These are phyloP conservation scores for Solanum tarijense DNA, from an alignment of 257 asterid species.

Conservation along the genomic window DNA sequence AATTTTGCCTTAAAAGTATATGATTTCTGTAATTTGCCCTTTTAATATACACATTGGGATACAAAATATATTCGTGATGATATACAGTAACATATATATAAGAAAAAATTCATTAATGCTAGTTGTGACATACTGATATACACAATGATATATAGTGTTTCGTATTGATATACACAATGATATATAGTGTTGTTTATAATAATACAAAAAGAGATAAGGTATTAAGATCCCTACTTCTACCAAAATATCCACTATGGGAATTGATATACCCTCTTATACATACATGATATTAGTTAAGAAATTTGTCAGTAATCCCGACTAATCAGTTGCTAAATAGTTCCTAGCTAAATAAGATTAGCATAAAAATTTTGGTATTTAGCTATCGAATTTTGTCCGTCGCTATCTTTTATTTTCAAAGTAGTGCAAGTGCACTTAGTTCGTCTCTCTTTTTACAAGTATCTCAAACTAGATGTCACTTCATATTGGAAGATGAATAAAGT, in stretches of 20 bases:
- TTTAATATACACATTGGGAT: neutral
- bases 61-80: neutral
- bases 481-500: neutral
- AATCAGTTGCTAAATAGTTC: neutral
- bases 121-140: neutral
- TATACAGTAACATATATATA: neutral
- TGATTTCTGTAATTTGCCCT: too few species aligned
- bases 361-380: too few species aligned
- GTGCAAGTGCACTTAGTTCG: too few species aligned
- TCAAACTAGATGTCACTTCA: neutral
- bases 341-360: too few species aligned
- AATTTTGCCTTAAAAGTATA: too few species aligned
- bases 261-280: neutral
- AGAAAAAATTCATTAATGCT: neutral
- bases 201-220: neutral
- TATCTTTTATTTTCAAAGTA: too few species aligned
- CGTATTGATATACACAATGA: neutral
- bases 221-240: neutral
- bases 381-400: too few species aligned
- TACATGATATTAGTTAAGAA: too few species aligned
- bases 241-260: neutral
- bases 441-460: neutral
- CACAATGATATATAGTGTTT: neutral
- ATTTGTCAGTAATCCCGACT: too few species aligned
- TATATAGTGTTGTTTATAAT: neutral